Base-by-base conservation (phyloP, 192 early-diverging fungal genomes). In the Ramicandelaber brevisporus region DNA sequence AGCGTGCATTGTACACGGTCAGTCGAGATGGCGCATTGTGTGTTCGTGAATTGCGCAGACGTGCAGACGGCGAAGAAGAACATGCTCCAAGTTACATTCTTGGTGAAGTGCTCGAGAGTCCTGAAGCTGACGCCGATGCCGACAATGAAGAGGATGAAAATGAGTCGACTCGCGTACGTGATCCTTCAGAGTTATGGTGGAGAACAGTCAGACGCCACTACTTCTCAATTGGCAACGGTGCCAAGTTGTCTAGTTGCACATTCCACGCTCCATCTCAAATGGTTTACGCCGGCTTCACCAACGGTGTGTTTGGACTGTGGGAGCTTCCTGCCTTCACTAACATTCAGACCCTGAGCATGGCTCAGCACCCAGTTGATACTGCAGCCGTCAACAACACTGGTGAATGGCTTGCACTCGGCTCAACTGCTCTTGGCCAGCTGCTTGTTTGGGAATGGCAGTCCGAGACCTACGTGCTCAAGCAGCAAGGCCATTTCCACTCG, bases 371-470 rank as follows among this genome's bases (percentile, higher is more conserved):
- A 55, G 87, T 99, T 34, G 70, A 75, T 39, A 63, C 86, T 6
- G 65, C 85, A 2, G 66, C 84, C 2, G 71, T 99, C 36, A 92
- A 83, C 50, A 48, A 65, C 4, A 61, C 78, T 0, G 88, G 90
- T 27, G 95, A 99, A 49, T 99, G 95, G 95, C 53, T 99, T 17
- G 89, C 84, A 1, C 84, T 99, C 53, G 95, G 88, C 14, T 82
- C 70, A 20, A 64, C 81, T 14, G 63, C 61, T 39, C 63, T 95
- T 6, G 88, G 88, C 4, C 95, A 99, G 55, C 69, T 99, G 24
- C 52, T 96, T 20, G 88, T 99, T 8, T 99, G 95, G 95, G 95
- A 99, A 48, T 99, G 95, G 95, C 82, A 92, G 54, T 92, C 86
- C 26, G 95, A 99, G 44, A 79, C 90, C 1, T 96, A 99, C 41